phyloP scores from a whole-genome alignment of 257 asterid genomes.

The Leptodermis oblonga region DNA sequence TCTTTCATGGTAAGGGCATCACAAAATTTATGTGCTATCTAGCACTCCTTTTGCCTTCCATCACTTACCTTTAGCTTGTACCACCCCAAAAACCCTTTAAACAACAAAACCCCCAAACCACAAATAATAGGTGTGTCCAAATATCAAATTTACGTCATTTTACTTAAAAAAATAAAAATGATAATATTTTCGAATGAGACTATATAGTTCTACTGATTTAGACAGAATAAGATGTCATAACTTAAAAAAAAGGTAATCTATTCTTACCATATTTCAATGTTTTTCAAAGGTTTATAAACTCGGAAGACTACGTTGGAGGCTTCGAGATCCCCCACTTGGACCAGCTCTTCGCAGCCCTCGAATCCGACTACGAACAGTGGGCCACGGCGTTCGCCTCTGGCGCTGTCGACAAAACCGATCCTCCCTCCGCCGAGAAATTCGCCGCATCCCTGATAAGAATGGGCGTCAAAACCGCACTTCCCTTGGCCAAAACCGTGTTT shows the following conservation, averaged over 20 bases:
- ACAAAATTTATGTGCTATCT: conserved; percentile 4
- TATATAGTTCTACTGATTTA: no score
- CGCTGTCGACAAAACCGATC: conserved; percentile 54
- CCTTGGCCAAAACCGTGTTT: conserved; percentile 63
- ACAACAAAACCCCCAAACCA: not conserved
- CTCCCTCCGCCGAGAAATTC: conserved; percentile 35
- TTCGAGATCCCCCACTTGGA: conserved; percentile 44
- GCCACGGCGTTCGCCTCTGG: conserved; percentile 40
- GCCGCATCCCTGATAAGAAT: conserved; percentile 45
- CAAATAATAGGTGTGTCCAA: not conserved
- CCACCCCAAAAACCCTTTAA: not conserved
- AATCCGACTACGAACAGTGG: conserved; percentile 62
- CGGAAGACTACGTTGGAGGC: conserved; percentile 76
- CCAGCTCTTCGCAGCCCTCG: conserved; percentile 44
- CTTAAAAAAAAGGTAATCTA: no score
- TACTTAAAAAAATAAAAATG: not conserved
- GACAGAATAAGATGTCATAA: no score
- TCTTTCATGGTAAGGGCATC: not conserved
- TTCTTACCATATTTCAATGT: not conserved
- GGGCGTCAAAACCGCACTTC: conserved; percentile 47
- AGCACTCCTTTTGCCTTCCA: not conserved
- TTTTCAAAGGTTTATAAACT: conserved; percentile 39
- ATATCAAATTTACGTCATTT: not conserved
- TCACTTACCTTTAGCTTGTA: not conserved
- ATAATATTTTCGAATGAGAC: no score